Conservation (phyloP, 1,284 basidiomycete species). For the Pseudozyma thailandica region DNA sequence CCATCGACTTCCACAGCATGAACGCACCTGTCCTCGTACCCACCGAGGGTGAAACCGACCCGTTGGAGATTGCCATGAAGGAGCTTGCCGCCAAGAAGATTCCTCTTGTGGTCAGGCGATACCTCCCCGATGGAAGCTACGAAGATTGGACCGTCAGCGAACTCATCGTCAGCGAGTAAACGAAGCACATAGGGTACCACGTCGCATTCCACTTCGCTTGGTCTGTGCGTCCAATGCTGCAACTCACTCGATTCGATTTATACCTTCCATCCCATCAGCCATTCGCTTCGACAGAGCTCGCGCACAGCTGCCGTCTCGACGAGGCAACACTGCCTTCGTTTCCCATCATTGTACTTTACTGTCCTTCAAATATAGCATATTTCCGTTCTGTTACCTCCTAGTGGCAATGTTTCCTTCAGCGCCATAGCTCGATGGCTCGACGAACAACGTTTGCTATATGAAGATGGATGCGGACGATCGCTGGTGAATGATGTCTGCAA, state of each 20-base stretch:
- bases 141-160: slow-evolving; percentile 67
- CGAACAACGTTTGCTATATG: too few relatives aligned
- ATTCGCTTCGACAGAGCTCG: neutral
- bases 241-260: neutral
- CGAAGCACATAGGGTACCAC: neutral
- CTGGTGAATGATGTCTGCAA: too few relatives aligned
- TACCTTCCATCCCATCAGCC: neutral
- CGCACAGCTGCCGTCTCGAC: too few relatives aligned
- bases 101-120: slow-evolving; percentile 65
- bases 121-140: slow-evolving; percentile 66
- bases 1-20: slow-evolving; percentile 48
- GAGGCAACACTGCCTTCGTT: neutral
- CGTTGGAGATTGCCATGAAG: slow-evolving; percentile 66
- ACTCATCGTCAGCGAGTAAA: slow-evolving; percentile 64
- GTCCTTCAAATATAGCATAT: slow-evolving; percentile 22
- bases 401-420: too few relatives aligned
- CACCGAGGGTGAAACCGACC: slow-evolving; percentile 66
- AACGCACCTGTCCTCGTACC: slow-evolving; percentile 66
- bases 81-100: slow-evolving; percentile 66
- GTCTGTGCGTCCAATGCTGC: slow-evolving; percentile 6
- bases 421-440: too few relatives aligned
- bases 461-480: too few relatives aligned
- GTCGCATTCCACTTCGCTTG: neutral
- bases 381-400: too few relatives aligned
- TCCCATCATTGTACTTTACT: slow-evolving; percentile 37